phyloP scores from a whole-genome alignment of 345 rosid genomes.

The Nephelium lappaceum region DNA sequence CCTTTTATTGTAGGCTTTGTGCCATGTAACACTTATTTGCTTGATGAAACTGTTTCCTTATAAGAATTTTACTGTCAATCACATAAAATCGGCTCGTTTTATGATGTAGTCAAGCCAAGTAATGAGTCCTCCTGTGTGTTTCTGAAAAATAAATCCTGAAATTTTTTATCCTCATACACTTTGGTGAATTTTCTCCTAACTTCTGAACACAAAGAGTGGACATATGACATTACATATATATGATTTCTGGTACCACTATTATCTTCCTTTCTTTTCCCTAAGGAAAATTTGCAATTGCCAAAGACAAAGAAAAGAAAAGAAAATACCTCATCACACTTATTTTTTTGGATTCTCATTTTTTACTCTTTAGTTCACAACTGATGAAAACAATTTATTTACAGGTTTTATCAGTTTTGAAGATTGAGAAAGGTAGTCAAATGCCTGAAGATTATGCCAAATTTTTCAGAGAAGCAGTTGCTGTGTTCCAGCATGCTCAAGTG shows the following conservation, averaged over 20 bases:
- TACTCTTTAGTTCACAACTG: neutral
- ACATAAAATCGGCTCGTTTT: neutral
- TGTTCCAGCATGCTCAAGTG: slow-evolving; percentile 85
- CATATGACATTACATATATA: neutral
- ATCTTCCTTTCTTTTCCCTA: neutral
- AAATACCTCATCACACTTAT: neutral
- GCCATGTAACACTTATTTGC: neutral
- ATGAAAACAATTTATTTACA: slow-evolving; percentile 21
- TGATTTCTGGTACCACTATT: neutral
- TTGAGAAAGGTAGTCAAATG: slow-evolving; percentile 69
- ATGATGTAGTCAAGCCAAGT: neutral
- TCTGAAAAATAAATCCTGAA: neutral
- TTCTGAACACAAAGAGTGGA: neutral
- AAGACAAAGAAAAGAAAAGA: neutral
- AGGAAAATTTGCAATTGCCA: neutral
- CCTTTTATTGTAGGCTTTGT: neutral
- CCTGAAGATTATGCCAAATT: slow-evolving; percentile 76
- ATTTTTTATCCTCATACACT: neutral
- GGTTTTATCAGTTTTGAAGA: slow-evolving; percentile 78
- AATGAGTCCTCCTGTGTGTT: neutral
- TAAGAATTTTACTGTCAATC: neutral
- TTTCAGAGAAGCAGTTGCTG: slow-evolving; percentile 76
- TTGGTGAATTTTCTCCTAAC: neutral
- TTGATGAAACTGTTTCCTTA: neutral
- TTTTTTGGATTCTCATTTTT: neutral